Evolutionary conservation across 129 eudicot species (phyloP).

Genomic region (Tanacetum coccineum): DNA sequence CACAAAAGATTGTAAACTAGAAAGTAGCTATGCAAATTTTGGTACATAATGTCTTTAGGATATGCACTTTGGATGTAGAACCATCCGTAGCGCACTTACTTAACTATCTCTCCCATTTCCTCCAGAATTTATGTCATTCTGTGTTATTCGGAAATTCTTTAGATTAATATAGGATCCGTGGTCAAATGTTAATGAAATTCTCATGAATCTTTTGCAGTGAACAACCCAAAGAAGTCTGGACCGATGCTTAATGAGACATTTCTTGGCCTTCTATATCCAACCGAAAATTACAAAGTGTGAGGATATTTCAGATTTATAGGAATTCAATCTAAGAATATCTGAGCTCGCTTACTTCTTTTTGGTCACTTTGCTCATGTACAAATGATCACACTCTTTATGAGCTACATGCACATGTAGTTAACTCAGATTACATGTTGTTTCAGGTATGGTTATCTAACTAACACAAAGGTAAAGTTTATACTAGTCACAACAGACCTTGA

Average conservation of each 20-base stretch:
- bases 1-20: no score
- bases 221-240: conserved; percentile 95
- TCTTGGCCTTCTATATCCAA: conserved; percentile 93
- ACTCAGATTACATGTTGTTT: conserved; percentile 25
- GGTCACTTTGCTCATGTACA: not conserved
- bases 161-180: not conserved
- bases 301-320: conserved; percentile 22
- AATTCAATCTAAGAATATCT: not conserved
- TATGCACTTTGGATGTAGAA: not conserved
- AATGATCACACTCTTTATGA: conserved; percentile 20
- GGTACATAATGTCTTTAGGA: not conserved
- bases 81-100: not conserved
- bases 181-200: conserved; percentile 15
- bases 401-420: conserved; percentile 1
- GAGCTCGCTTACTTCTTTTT: not conserved
- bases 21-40: not conserved
- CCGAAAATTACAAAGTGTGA: conserved; percentile 95
- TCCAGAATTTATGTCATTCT: not conserved
- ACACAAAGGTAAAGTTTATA: conserved; percentile 97
- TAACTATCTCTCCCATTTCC: not conserved
- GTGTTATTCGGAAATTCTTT: not conserved
- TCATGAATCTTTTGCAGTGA: conserved; percentile 51
- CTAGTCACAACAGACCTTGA: conserved; percentile 94
- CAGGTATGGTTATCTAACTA: conserved; percentile 96
- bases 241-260: conserved; percentile 95